A percentile compares a stretch with the other conserved stretches of the same genome.
These are phyloP conservation scores for Beauveria brongniartii DNA, from an alignment of 2,329 filamentous ascomycete species.

Conservation along the genomic window DNA sequence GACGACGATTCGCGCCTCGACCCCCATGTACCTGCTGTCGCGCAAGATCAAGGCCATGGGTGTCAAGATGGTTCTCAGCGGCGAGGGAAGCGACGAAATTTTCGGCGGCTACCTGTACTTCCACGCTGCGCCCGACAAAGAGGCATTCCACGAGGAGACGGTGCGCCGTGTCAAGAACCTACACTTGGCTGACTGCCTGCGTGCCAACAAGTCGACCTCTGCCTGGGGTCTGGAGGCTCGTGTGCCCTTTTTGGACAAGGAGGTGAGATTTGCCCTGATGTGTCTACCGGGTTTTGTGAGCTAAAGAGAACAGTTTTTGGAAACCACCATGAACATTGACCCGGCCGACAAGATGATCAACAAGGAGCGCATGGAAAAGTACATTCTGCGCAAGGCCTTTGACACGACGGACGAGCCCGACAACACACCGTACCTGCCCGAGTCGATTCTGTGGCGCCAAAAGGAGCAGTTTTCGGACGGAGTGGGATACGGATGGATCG, in stretches of 20 bases:
- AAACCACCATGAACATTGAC: constrained; percentile 87
- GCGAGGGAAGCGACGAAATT: constrained; percentile 95
- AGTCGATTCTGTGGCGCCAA: constrained; percentile 94
- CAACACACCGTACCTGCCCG: constrained; percentile 79
- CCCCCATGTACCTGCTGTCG: constrained; percentile 95
- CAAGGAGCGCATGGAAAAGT: constrained; percentile 85
- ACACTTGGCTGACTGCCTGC: constrained; percentile 89
- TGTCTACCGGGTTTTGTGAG: constrained; percentile 14
- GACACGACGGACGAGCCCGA: constrained; percentile 83
- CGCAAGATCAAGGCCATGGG: constrained; percentile 99
- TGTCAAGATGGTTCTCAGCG: constrained; percentile 98
- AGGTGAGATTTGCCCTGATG: constrained; percentile 36
- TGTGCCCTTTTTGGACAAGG: constrained; percentile 95
- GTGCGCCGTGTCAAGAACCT: constrained; percentile 93
- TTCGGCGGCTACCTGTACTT: constrained; percentile 99
- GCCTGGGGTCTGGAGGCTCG: constrained; percentile 97
- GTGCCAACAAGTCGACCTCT: constrained; percentile 97
- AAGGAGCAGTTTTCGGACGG: constrained; percentile 99
- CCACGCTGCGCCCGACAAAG: constrained; percentile 84
- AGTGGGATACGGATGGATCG: constrained; percentile 98
- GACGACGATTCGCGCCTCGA: constrained; percentile 95
- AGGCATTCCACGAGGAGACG: constrained; percentile 92
- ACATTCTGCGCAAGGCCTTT: constrained; percentile 95
- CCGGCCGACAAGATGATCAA: constrained; percentile 94
- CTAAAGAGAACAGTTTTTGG: constrained; percentile 61